These are phyloP conservation scores for Antonospora locustae DNA, from an alignment of 371 early-diverging fungal species.

Conservation along the genomic window DNA sequence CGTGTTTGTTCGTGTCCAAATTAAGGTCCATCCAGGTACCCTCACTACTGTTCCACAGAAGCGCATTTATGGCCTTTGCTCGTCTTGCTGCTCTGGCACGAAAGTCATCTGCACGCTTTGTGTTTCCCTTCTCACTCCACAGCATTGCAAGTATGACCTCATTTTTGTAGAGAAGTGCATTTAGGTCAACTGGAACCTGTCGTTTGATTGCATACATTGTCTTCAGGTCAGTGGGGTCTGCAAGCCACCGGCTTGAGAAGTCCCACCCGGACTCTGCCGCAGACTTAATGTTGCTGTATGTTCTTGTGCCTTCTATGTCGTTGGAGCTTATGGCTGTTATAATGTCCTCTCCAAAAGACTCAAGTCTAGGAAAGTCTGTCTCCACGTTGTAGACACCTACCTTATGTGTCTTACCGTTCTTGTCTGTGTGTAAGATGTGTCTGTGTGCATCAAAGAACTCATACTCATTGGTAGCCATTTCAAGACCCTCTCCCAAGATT, in stretches of 20 bases:
- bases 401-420: slow-evolving; percentile 7
- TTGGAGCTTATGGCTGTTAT: slow-evolving; percentile 39
- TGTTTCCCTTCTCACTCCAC: slow-evolving; percentile 41
- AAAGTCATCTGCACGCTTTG: slow-evolving; percentile 30
- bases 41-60: slow-evolving; percentile 50
- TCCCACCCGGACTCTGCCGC: slow-evolving; percentile 79
- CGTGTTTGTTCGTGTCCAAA: slow-evolving; percentile 20
- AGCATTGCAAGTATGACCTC: slow-evolving; percentile 59
- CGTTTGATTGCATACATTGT: slow-evolving; percentile 57
- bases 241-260: slow-evolving; percentile 63
- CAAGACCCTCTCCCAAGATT: slow-evolving; percentile 30
- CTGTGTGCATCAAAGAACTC: slow-evolving; percentile 60
- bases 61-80: slow-evolving; percentile 42
- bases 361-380: slow-evolving; percentile 60
- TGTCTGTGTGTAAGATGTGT: neutral
- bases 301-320: slow-evolving; percentile 28
- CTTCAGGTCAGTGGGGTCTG: slow-evolving; percentile 6
- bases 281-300: slow-evolving; percentile 61
- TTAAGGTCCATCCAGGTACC: slow-evolving; percentile 54
- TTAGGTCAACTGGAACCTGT: slow-evolving; percentile 70
- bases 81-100: slow-evolving; percentile 32
- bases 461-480: slow-evolving; percentile 57
- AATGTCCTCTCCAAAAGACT: slow-evolving; percentile 63
- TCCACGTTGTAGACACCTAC: slow-evolving; percentile 18
- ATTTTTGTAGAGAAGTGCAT: slow-evolving; percentile 63